Evolutionary conservation across 306 rosid genomes (phyloP).

Genomic region (Arachis stenosperma): DNA sequence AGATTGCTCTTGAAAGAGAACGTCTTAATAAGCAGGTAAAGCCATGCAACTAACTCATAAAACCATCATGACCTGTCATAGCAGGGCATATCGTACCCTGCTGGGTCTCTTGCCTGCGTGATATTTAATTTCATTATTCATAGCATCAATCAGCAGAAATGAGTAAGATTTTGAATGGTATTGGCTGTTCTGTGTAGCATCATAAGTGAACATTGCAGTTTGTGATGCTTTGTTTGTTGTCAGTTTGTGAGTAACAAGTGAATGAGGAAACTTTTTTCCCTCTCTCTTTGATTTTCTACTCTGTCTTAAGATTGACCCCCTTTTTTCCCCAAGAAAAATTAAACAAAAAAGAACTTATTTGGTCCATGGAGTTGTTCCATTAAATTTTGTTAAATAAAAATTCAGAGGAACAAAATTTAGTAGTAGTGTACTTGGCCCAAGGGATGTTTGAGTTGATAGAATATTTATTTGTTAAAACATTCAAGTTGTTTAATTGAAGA

Average conservation of each 20-base stretch:
- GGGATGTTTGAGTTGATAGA: no score
- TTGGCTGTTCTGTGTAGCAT: conserved; percentile 23
- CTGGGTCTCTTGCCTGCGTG: background rate
- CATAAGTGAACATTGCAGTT: conserved; percentile 13
- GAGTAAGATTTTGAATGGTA: conserved; percentile 13
- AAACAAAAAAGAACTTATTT: no score
- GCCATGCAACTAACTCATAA: conserved; percentile 17
- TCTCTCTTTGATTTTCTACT: conserved; percentile 21
- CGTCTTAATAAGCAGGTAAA: conserved; percentile 88
- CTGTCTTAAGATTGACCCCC: background rate
- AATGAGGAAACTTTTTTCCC: background rate
- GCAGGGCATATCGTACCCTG: background rate
- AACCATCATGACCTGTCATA: background rate
- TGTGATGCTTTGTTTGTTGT: conserved; percentile 1
- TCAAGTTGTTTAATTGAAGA: background rate
- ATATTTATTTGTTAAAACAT: no score
- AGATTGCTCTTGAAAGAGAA: conserved; percentile 88
- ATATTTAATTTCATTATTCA: conserved; percentile 14
- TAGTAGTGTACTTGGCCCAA: no score
- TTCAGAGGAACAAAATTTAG: no score
- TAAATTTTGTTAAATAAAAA: no score
- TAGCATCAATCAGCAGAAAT: conserved; percentile 33
- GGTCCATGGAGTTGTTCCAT: no score
- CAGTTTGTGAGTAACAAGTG: conserved; percentile 23
- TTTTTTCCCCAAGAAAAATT: no score